Base-by-base conservation (phyloP, 2,329 filamentous ascomycete species). In the Botrytis porri region DNA sequence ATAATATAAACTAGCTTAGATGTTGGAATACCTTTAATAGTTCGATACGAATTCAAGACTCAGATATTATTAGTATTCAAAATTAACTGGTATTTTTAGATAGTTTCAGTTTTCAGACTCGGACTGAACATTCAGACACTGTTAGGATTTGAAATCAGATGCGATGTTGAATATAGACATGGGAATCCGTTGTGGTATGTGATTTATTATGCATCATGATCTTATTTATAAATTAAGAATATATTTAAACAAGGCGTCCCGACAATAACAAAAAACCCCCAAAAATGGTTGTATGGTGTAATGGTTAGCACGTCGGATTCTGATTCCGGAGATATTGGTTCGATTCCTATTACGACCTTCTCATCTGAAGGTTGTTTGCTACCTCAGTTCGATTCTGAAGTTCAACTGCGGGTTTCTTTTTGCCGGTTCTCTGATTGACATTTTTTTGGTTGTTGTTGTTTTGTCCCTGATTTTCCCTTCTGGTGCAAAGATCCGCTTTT, bases 311-410 rank as follows among this genome's bases (percentile, higher is more conserved):
- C 73, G 74, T 75, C 74, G 69, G 74, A 73, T 74, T 75, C 71
- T 75, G 74, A 75, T 73, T 75, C 74, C 74, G 74, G 74, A 75
- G 73, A 75, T 75, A 75, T 75, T 72, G 70, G 70, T 72, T 72
- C 70, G 70, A 72, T 72, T 72, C 70, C 70, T 72, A 72, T 72
- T 72, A 67, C 43, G 64, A 72, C 70, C 70, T 72, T 71, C 70
- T 35, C 10, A 6, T 4, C 0, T 2, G 48, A 60, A 72, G 70
- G 54, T 72, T 72, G 43, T 29, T 60, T 14, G 37, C 62, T 12
- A 45, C 14, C 20, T 69, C 70, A 69, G 51, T 72, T 72, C 10
- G 22, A 72, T 0, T 1, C 70, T 72, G 70, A 35, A 25, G 9
- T 3, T 1, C 64, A 54, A 45, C 35, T 6, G 9, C 1, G 10